A percentile compares a stretch with the other conserved stretches of the same genome.
phyloP scores from a whole-genome alignment of 768 basidiomycete genomes.

The Mycena amicta region DNA sequence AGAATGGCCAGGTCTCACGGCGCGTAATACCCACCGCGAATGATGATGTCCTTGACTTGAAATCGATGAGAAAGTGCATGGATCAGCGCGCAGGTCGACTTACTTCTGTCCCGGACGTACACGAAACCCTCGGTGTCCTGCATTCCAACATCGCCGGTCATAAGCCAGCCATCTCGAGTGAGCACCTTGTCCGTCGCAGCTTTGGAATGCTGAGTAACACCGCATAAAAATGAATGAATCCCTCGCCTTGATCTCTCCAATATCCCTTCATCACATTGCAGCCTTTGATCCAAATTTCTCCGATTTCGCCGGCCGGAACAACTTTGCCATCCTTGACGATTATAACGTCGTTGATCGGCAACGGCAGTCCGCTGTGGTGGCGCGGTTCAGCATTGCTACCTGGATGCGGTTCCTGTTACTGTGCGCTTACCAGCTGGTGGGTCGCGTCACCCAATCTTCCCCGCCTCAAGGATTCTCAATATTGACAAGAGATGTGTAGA shows the following conservation, averaged over 20 bases:
- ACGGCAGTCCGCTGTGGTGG: slow-evolving; percentile 40
- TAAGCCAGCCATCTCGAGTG: slow-evolving; percentile 59
- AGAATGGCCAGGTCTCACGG: not conserved
- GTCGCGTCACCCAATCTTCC: slow-evolving; percentile 58
- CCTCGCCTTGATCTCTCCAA: too few species aligned
- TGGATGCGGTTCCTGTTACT: too few species aligned
- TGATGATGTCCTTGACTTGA: slow-evolving; percentile 28
- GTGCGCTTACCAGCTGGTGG: slow-evolving; percentile 53
- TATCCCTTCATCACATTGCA: too few species aligned
- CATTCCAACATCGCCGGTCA: slow-evolving; percentile 54
- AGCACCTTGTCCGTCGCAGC: slow-evolving; percentile 49
- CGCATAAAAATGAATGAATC: not conserved
- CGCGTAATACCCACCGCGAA: slow-evolving; percentile 25
- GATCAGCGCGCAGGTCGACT: not conserved
- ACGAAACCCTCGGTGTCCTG: slow-evolving; percentile 25
- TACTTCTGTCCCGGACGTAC: slow-evolving; percentile 25
- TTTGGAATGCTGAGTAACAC: slow-evolving; percentile 11
- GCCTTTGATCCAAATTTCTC: too few species aligned
- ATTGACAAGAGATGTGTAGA: too few species aligned
- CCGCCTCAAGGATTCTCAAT: too few species aligned
- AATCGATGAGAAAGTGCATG: slow-evolving; percentile 1
- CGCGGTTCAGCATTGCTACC: too few species aligned
- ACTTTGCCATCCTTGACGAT: slow-evolving; percentile 37
- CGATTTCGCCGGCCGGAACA: slow-evolving; percentile 28
- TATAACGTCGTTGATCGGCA: slow-evolving; percentile 36